Conservation (phyloP, 352 stramenopile species). For the Pythium aquatile region DNA sequence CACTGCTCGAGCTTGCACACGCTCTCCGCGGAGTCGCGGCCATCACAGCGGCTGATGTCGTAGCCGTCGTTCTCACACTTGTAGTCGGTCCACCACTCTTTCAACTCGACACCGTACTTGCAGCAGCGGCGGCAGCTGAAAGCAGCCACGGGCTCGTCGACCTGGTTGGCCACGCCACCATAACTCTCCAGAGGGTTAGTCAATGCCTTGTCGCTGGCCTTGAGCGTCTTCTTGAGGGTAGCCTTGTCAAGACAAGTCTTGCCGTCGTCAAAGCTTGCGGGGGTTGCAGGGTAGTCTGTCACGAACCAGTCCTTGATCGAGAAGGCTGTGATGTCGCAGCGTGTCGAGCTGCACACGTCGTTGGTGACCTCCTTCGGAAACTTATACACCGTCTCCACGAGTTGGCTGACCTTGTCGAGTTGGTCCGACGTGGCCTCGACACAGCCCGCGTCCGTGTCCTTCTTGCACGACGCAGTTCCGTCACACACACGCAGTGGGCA, state of each 20-base stretch:
- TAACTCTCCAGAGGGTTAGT: constrained; percentile 35
- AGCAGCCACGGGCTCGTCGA: constrained; percentile 24
- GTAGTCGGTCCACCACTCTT: constrained; percentile 70
- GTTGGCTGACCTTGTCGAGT: constrained; percentile 26
- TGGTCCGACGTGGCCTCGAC: constrained; percentile 34
- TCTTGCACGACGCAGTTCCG: constrained; percentile 10
- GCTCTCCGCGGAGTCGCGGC: constrained; percentile 34
- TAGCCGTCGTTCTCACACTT: constrained; percentile 41
- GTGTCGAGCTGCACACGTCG: constrained; percentile 45
- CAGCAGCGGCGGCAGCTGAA: constrained; percentile 49
- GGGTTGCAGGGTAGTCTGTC: constrained; percentile 15
- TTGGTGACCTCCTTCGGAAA: constrained; percentile 45
- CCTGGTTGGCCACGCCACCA: constrained; percentile 5
- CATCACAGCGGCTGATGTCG: constrained; percentile 38
- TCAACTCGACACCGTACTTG: constrained; percentile 40
- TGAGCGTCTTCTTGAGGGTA: constrained; percentile 29
- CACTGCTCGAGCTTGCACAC: constrained; percentile 46
- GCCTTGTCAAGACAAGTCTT: constrained; percentile 36
- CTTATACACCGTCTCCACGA: constrained; percentile 37
- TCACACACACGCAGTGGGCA: constrained; percentile 51
- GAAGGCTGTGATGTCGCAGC: constrained; percentile 49
- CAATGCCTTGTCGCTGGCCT: constrained; percentile 20
- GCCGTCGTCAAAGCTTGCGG: constrained; percentile 19
- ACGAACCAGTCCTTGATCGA: constrained; percentile 44
- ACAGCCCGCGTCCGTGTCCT: constrained; percentile 8